phyloP scores from a whole-genome alignment of 2,329 filamentous ascomycete species.

The Colletotrichum destructivum region DNA sequence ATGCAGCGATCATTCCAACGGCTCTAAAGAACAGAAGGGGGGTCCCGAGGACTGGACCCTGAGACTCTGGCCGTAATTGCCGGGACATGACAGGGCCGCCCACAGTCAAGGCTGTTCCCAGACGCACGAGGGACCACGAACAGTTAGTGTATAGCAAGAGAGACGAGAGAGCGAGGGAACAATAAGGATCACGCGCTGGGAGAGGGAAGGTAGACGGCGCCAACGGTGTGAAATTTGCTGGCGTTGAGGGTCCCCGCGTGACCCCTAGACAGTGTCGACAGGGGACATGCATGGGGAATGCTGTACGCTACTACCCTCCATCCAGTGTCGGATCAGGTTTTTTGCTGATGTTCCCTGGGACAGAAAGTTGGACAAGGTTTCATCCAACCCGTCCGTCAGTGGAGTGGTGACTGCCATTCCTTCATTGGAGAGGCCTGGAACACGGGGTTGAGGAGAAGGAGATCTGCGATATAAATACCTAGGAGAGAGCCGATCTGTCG shows the following conservation, averaged over 20 bases:
- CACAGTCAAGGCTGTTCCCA: neutral
- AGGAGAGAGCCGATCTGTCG: neutral
- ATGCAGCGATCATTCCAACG: slow-evolving; percentile 21
- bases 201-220: neutral
- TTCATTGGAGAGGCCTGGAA: neutral
- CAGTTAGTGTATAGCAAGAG: neutral
- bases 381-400: neutral
- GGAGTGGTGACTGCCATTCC: neutral
- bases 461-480: slow-evolving; percentile 29
- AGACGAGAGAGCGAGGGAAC: slow-evolving; percentile 19
- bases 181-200: neutral
- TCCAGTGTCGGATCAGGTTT: slow-evolving; percentile 25
- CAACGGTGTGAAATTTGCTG: neutral
- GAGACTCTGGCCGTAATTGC: slow-evolving; percentile 11
- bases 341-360: neutral
- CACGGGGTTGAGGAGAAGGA: slow-evolving; percentile 2
- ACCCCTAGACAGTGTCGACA: slow-evolving; percentile 19
- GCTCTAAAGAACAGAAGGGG: neutral
- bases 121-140: too few relatives aligned
- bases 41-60: slow-evolving; percentile 13
- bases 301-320: slow-evolving; percentile 3
- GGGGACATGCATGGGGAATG: slow-evolving; percentile 8
- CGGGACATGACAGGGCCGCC: slow-evolving; percentile 1
- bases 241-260: slow-evolving; percentile 6
- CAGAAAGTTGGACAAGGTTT: slow-evolving; percentile 26